Evolutionary conservation across 495 filamentous ascomycete species (phyloP).

Genomic region (Lindgomyces ingoldianus): DNA sequence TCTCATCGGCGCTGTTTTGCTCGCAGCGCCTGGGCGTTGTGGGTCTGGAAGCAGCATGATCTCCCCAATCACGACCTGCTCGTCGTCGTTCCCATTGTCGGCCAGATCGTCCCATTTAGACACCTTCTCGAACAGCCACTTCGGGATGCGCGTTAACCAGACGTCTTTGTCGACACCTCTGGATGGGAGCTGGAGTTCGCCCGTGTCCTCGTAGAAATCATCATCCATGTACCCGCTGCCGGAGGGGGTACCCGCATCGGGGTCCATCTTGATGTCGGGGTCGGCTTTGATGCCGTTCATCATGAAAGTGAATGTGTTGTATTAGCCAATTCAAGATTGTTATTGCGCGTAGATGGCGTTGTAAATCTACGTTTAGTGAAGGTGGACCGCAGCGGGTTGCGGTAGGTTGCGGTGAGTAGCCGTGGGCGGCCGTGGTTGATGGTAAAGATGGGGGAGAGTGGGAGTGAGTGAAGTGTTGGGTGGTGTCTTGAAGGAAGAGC

Average conservation of each 20-base stretch:
- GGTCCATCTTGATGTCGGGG: conserved; percentile 66
- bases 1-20: conserved; percentile 3
- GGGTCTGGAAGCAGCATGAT: conserved; percentile 63
- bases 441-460: too few species aligned
- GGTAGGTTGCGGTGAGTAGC: too few species aligned
- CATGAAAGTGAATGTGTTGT: background rate
- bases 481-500: too few species aligned
- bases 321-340: too few species aligned
- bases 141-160: conserved; percentile 76
- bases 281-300: conserved; percentile 49
- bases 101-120: conserved; percentile 64
- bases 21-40: conserved; percentile 14
- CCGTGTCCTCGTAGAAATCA: conserved; percentile 83
- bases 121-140: conserved; percentile 53
- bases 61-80: conserved; percentile 71
- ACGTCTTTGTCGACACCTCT: conserved; percentile 53
- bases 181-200: conserved; percentile 74
- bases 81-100: conserved; percentile 58
- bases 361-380: too few species aligned
- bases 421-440: too few species aligned
- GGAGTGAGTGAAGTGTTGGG: too few species aligned
- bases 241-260: conserved; percentile 60
- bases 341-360: background rate
- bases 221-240: conserved; percentile 65
- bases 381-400: too few species aligned